Evolutionary conservation across 2,329 filamentous ascomycete species (phyloP).

Genomic region (Fusarium solani-melongenae): DNA sequence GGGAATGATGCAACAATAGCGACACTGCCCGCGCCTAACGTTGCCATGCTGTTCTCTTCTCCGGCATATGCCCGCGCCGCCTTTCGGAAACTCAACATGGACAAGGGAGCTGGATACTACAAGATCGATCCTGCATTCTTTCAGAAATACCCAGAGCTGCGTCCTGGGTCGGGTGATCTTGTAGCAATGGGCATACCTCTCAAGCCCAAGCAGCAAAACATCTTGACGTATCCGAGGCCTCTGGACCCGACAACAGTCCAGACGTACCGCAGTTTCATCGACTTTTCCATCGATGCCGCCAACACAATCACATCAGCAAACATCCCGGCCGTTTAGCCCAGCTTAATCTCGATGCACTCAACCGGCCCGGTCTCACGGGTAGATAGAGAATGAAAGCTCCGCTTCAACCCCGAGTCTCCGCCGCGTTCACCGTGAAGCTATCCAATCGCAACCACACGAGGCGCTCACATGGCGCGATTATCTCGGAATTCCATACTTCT

Average conservation of each 20-base stretch:
- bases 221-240: conserved; percentile 45
- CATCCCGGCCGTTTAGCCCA: background rate
- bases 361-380: background rate
- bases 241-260: conserved; percentile 44
- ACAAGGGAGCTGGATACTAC: conserved; percentile 46
- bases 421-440: background rate
- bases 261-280: conserved; percentile 48
- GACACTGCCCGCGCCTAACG: conserved; percentile 37
- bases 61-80: conserved; percentile 41
- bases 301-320: conserved; percentile 24
- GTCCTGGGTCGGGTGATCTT: conserved; percentile 40
- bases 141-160: conserved; percentile 47
- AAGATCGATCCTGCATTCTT: conserved; percentile 49
- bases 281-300: conserved; percentile 46
- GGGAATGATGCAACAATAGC: conserved; percentile 4
- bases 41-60: conserved; percentile 33
- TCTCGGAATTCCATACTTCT: background rate
- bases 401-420: background rate
- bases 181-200: conserved; percentile 45
- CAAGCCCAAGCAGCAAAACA: conserved; percentile 43
- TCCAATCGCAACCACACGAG: conserved; percentile 1
- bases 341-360: background rate
- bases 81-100: conserved; percentile 46
- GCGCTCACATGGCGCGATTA: conserved; percentile 9
- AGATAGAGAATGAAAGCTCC: background rate